Percentiles rank a stretch among this genome's conserved stretches.
Conservation (phyloP, 768 basidiomycete species). For the Lentinula detonsa region DNA sequence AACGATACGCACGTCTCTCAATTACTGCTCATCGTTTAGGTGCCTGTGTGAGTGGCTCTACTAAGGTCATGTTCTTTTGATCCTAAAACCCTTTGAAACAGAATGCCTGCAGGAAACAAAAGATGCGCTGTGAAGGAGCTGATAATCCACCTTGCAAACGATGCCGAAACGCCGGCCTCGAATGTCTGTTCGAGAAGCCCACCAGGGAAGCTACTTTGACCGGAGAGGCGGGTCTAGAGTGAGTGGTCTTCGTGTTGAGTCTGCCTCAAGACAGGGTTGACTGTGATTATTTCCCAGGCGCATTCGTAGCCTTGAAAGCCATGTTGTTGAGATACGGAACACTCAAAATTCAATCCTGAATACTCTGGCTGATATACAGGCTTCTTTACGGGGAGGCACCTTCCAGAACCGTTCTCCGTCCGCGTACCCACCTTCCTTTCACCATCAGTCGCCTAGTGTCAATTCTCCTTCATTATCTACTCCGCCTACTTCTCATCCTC, state of each 20-base stretch:
- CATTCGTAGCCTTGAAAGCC: conserved; percentile 81
- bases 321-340: conserved; percentile 77
- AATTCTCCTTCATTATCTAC: conserved; percentile 54
- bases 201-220: conserved; percentile 80
- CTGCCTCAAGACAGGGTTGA: not conserved
- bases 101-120: conserved; percentile 96
- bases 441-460: conserved; percentile 61
- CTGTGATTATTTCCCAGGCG: conserved; percentile 45
- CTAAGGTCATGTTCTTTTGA: not conserved
- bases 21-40: conserved; percentile 35
- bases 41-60: conserved; percentile 59
- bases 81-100: conserved; percentile 23
- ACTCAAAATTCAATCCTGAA: conserved; percentile 72
- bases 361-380: conserved; percentile 74
- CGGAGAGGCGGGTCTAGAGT: conserved; percentile 88
- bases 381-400: conserved; percentile 60
- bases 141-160: conserved; percentile 96
- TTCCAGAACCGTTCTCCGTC: conserved; percentile 59
- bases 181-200: conserved; percentile 95
- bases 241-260: conserved; percentile 22
- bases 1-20: conserved; percentile 10
- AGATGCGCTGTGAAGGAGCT: conserved; percentile 96
- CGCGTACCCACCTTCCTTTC: conserved; percentile 44
- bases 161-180: conserved; percentile 83
- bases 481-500: conserved; percentile 36